Evolutionary conservation across 108 stramenopile genomes (phyloP), one percentile per base, ranked within the genome.

Genomic region (Skeletonema costatum): DNA sequence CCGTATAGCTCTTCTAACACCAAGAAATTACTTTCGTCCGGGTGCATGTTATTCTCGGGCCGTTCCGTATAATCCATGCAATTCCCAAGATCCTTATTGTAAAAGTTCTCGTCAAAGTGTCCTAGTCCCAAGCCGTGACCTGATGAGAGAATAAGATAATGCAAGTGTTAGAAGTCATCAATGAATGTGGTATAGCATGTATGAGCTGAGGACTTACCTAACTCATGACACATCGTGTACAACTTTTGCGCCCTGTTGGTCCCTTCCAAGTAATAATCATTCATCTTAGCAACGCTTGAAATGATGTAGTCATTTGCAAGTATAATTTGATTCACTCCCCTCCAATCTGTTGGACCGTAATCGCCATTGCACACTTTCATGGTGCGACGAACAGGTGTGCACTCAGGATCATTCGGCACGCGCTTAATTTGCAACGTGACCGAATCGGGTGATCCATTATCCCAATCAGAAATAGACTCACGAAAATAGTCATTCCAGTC

Each of bases 31-130:
- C 65, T 73, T 8, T 75, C 75, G 61, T 92, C 89, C 2, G 94
- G 94, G 53, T 68, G 69, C 73, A 74, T 77, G 75, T 92, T 92
- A 29, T 69, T 76, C 39, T 87, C 77, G 1, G 92, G 92, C 41
- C 70, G 69, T 32, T 80, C 82, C 0, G 92, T 93, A 64, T 93
- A 93, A 67, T 93, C 92, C 95, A 96, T 96, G 64, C 95, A 96
- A 60, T 91, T 92, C 3, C 92, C 92, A 58, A 89, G 70, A 64
- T 93, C 94, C 5, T 38, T n/a, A 74, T 95, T 95, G 60, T 73
- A 78, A 68, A 96, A 92, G 70, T 88, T 84, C 68, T 93, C 94
- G 69, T 95, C 94, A 39, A 76, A 88, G 63, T 96, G 95, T 8
- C 90, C 90, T 42, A 96, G 65, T 5, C 95, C 95, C 73, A 92